Percentiles rank a stretch among this genome's conserved stretches.
These are phyloP conservation scores for Quercus cerris DNA, from an alignment of 306 rosid genomes.

Conservation along the genomic window DNA sequence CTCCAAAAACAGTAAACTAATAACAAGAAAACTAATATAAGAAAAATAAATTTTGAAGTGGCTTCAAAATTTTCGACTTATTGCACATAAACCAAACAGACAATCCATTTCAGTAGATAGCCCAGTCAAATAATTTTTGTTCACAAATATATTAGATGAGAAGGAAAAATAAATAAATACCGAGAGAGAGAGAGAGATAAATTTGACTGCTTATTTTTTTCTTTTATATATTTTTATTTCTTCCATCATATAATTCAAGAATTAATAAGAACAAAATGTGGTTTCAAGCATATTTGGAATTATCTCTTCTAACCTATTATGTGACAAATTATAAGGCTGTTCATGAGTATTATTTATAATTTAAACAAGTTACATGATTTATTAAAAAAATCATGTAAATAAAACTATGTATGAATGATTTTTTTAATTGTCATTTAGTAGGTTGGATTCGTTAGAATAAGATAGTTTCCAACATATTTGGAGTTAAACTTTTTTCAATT, in stretches of 20 bases:
- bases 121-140: neutral
- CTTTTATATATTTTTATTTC: neutral
- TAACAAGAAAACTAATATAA: neutral
- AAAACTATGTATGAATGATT: too few relatives aligned
- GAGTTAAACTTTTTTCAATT: too few relatives aligned
- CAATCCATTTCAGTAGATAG: neutral
- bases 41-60: neutral
- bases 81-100: conserved; percentile 3
- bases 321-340: too few relatives aligned
- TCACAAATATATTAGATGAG: too few relatives aligned
- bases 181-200: neutral
- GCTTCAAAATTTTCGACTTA: neutral
- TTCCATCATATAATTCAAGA: neutral
- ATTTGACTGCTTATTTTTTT: neutral
- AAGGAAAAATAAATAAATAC: neutral
- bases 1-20: neutral
- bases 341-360: too few relatives aligned
- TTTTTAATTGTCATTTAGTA: too few relatives aligned
- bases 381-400: too few relatives aligned
- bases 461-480: too few relatives aligned
- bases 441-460: too few relatives aligned
- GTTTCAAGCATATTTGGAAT: too few relatives aligned
- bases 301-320: too few relatives aligned
- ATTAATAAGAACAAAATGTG: neutral
- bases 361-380: too few relatives aligned